phyloP scores from a whole-genome alignment of 2,329 filamentous ascomycete species.

The Diaporthe capsici region DNA sequence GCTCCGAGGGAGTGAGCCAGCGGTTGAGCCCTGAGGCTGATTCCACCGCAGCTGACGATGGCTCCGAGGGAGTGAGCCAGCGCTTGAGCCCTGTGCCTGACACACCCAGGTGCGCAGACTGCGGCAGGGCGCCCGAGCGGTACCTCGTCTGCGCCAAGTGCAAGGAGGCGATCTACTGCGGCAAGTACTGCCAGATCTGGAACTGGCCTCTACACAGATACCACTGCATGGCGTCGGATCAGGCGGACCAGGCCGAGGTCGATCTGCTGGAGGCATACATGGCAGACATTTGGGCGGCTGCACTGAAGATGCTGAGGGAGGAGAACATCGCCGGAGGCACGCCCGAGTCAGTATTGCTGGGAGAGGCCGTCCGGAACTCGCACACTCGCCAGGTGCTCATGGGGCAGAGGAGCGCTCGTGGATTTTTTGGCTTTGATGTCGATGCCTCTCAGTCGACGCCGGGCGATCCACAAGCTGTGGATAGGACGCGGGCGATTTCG shows the following conservation, averaged over 20 bases:
- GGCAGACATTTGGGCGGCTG: conserved; percentile 6
- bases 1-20: too few species aligned
- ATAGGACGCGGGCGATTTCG: neutral
- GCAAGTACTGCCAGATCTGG: conserved; percentile 39
- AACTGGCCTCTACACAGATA: conserved; percentile 13
- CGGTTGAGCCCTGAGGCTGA: too few species aligned
- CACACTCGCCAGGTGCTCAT: too few species aligned
- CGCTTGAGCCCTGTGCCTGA: neutral
- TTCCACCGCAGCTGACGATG: neutral
- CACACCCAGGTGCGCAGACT: conserved; percentile 9
- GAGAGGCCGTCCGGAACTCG: neutral
- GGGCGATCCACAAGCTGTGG: neutral
- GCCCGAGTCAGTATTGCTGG: neutral
- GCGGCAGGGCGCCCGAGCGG: neutral
- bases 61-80: too few species aligned
- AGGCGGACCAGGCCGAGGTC: conserved; percentile 7
- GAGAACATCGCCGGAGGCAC: neutral
- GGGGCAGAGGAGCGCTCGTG: neutral
- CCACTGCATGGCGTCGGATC: neutral
- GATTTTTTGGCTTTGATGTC: neutral
- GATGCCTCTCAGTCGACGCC: neutral
- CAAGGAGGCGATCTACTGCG: conserved; percentile 19
- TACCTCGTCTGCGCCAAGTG: conserved; percentile 35
- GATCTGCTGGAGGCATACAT: conserved; percentile 4
- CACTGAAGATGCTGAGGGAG: conserved; percentile 12